A percentile compares a stretch with the other conserved stretches of the same genome.
phyloP scores from a whole-genome alignment of 441 rosid species.

The Dalechampia spathulata region DNA sequence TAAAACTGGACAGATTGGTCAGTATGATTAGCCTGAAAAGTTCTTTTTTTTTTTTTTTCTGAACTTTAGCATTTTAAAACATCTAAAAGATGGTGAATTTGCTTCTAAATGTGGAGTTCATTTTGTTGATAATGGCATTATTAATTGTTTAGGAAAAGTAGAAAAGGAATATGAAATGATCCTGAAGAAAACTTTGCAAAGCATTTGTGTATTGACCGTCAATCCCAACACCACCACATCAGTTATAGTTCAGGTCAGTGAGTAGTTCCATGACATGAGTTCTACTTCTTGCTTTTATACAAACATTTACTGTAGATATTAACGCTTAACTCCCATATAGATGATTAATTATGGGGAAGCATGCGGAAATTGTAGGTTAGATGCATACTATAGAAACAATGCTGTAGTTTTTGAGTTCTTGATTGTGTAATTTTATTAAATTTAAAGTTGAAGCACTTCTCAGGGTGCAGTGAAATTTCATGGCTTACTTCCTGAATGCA shows the following conservation, averaged over 20 bases:
- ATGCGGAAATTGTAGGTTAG: too few species aligned
- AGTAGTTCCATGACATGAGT: not conserved
- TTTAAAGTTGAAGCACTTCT: not conserved
- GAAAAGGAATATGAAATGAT: conserved; percentile 84
- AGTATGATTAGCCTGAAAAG: too few species aligned
- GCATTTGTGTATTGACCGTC: conserved; percentile 64
- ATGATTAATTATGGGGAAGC: not conserved
- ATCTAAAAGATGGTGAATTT: too few species aligned
- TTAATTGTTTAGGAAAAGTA: conserved; percentile 47
- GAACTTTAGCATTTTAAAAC: too few species aligned
- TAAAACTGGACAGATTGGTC: conserved; percentile 80
- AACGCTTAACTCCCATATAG: not conserved
- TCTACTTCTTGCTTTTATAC: not conserved
- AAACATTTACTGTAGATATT: not conserved
- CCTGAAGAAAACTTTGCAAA: conserved; percentile 71
- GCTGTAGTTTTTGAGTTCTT: not conserved
- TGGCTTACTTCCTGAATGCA: too few species aligned
- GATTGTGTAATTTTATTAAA: not conserved
- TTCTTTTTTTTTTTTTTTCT: too few species aligned
- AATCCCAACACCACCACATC: conserved; percentile 88
- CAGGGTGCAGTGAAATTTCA: too few species aligned
- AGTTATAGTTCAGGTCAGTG: conserved; percentile 60
- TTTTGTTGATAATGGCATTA: conserved; percentile 1
- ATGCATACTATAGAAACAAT: not conserved
- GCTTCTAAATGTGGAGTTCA: too few species aligned